Percentiles rank a stretch among this genome's conserved stretches.
These are phyloP conservation scores for Hibiscus tridactylites DNA, from an alignment of 345 rosid species.

Conservation along the genomic window DNA sequence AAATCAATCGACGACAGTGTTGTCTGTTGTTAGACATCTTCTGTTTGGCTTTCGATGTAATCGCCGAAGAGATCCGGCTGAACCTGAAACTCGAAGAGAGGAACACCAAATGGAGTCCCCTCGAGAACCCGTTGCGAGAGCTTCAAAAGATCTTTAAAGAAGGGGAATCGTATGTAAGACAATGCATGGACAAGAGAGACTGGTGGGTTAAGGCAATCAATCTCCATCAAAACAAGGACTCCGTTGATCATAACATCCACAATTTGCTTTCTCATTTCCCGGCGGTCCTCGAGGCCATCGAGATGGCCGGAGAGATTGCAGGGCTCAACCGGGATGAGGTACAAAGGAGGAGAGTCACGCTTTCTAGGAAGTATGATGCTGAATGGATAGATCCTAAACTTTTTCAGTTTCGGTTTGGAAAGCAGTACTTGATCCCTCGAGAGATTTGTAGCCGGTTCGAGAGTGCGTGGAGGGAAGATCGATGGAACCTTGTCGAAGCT, in stretches of 20 bases:
- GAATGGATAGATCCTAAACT: slow-evolving; percentile 74
- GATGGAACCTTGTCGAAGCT: slow-evolving; percentile 60
- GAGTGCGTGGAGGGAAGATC: slow-evolving; percentile 64
- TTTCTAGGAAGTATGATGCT: slow-evolving; percentile 56
- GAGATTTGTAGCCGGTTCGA: slow-evolving; percentile 48
- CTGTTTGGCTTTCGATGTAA: slow-evolving; percentile 43
- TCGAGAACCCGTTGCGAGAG: slow-evolving; percentile 72
- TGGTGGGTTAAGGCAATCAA: slow-evolving; percentile 79
- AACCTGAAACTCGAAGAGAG: slow-evolving; percentile 75
- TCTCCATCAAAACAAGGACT: slow-evolving; percentile 76
- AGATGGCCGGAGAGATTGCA: slow-evolving; percentile 70
- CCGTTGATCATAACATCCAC: slow-evolving; percentile 70
- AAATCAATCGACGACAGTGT: slow-evolving; percentile 72
- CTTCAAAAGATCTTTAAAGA: slow-evolving; percentile 65
- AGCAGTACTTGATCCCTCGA: slow-evolving; percentile 59
- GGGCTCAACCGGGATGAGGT: slow-evolving; percentile 82
- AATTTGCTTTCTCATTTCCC: slow-evolving; percentile 66
- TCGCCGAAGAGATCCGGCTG: slow-evolving; percentile 63
- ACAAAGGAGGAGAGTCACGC: slow-evolving; percentile 55
- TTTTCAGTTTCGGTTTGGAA: slow-evolving; percentile 68
- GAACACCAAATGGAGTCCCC: slow-evolving; percentile 75
- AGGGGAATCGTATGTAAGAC: slow-evolving; percentile 72
- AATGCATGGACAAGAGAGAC: slow-evolving; percentile 58
- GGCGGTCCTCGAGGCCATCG: slow-evolving; percentile 68
- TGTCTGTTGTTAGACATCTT: slow-evolving; percentile 52